phyloP scores from a whole-genome alignment of 139 green algal genomes.

The Auxenochlorella protothecoides region DNA sequence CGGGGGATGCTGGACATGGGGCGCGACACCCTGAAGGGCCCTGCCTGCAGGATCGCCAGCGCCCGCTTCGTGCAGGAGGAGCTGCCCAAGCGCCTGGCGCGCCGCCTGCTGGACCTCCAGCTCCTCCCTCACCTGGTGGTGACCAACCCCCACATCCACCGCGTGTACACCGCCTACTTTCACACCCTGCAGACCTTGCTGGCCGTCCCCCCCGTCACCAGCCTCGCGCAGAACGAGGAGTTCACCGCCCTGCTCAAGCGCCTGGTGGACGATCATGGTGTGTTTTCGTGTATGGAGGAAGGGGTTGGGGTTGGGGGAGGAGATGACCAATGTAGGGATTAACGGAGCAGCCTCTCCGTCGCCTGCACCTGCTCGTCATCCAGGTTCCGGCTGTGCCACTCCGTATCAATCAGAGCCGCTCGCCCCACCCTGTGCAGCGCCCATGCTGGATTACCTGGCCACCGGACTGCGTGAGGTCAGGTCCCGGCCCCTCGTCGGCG shows the following conservation, averaged over 20 bases:
- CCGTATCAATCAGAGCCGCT: background rate
- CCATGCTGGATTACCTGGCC: slow-evolving; percentile 76
- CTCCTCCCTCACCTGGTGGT: slow-evolving; percentile 82
- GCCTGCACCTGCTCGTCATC: background rate
- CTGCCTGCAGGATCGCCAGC: slow-evolving; percentile 35
- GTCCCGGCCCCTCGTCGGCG: slow-evolving; percentile 56
- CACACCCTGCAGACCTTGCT: slow-evolving; percentile 60
- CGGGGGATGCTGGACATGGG: slow-evolving; percentile 63
- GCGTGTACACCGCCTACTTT: slow-evolving; percentile 71
- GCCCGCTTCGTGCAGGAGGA: slow-evolving; percentile 50
- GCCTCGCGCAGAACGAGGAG: slow-evolving; percentile 50
- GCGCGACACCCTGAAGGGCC: slow-evolving; percentile 22
- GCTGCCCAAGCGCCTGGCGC: slow-evolving; percentile 71
- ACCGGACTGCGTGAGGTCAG: slow-evolving; percentile 65
- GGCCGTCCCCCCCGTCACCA: slow-evolving; percentile 26
- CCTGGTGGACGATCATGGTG: slow-evolving; percentile 76
- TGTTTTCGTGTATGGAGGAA: background rate
- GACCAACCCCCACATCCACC: slow-evolving; percentile 82
- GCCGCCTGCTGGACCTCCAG: slow-evolving; percentile 80
- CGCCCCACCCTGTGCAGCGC: slow-evolving; percentile 28
- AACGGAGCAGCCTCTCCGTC: no score
- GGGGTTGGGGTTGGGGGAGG: no score
- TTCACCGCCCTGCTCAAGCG: slow-evolving; percentile 63
- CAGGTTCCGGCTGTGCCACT: background rate
- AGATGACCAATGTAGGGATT: no score